These are phyloP conservation scores for Tausonia pullulans DNA, from an alignment of 1,284 basidiomycete species.

Conservation along the genomic window DNA sequence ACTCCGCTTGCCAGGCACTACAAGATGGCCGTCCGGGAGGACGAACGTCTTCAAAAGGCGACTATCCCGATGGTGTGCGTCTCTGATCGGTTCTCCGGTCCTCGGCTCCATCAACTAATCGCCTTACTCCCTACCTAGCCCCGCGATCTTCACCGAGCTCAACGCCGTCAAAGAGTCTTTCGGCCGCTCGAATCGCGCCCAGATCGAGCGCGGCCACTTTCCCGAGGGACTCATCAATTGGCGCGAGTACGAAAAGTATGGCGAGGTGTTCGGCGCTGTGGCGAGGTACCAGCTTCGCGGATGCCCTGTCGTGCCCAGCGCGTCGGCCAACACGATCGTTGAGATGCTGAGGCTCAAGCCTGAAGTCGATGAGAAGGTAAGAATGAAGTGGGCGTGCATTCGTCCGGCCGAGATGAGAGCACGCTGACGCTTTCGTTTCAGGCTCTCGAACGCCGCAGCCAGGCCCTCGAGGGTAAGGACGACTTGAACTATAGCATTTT, in stretches of 20 bases:
- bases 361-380: constrained; percentile 5
- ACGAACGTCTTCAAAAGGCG: neutral
- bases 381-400: neutral
- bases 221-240: constrained; percentile 4
- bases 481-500: no score
- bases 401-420: neutral
- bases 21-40: constrained; percentile 6
- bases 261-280: constrained; percentile 4
- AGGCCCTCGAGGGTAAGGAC: neutral
- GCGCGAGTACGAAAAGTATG: constrained; percentile 6
- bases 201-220: neutral
- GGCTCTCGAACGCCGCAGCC: constrained; percentile 1
- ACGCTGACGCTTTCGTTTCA: neutral
- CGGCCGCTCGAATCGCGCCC: neutral
- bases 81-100: neutral
- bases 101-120: neutral
- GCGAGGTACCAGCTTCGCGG: neutral
- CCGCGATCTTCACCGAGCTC: constrained; percentile 7
- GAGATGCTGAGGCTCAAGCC: constrained; percentile 6
- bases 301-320: neutral
- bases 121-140: neutral
- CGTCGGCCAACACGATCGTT: neutral
- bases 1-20: neutral
- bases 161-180: neutral
- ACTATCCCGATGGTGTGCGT: constrained; percentile 1